Conservation (phyloP, 768 basidiomycete genomes). For the Porpolomopsis calyptriformis region DNA sequence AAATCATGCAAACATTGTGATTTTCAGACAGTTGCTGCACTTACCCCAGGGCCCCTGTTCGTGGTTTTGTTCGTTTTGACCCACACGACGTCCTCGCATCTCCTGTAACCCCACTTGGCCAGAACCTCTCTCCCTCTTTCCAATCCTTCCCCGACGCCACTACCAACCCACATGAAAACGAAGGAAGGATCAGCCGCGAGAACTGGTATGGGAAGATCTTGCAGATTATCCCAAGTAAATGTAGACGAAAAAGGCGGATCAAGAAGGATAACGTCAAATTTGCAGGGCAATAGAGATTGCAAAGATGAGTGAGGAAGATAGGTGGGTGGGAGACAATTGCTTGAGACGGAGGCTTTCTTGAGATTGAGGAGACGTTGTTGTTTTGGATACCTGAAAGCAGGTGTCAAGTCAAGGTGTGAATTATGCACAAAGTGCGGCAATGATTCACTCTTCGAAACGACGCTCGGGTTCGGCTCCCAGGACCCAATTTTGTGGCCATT, state of each 20-base stretch:
- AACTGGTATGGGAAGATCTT: conserved; percentile 68
- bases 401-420: conserved; percentile 5
- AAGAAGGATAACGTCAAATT: conserved; percentile 87
- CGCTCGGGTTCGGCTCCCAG: conserved; percentile 79
- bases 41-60: conserved; percentile 67
- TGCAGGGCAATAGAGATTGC: conserved; percentile 44
- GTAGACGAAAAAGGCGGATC: conserved; percentile 84
- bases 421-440: neutral
- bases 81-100: conserved; percentile 99
- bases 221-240: conserved; percentile 77
- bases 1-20: conserved; percentile 6
- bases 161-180: conserved; percentile 93
- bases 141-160: conserved; percentile 79
- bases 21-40: conserved; percentile 16
- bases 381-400: conserved; percentile 75
- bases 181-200: conserved; percentile 89
- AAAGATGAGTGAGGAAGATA: conserved; percentile 59
- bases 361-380: conserved; percentile 74
- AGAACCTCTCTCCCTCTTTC: conserved; percentile 87
- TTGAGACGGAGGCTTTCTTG: conserved; percentile 70
- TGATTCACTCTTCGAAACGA: conserved; percentile 87
- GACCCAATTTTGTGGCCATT: conserved; percentile 92
- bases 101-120: conserved; percentile 86
- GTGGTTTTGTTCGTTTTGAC: conserved; percentile 77
- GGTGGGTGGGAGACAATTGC: conserved; percentile 58